Base-by-base conservation (phyloP, 352 stramenopile species). In the Pythium aphanidermatum region DNA sequence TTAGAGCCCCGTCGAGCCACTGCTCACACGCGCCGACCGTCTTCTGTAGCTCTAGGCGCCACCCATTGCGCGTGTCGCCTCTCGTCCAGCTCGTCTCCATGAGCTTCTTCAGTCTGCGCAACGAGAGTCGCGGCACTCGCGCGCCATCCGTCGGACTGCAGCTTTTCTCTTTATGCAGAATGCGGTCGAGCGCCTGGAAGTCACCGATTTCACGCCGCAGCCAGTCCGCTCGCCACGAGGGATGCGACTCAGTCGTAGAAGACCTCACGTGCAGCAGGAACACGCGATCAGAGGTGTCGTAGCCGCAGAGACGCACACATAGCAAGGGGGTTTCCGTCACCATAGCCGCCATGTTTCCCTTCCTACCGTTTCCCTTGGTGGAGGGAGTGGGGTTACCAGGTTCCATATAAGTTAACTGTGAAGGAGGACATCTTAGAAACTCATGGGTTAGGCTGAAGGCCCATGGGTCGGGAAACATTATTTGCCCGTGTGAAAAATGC, bases 11-110 rank as follows among this genome's bases (percentile, higher is more conserved):
- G 38, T 72, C 74, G 27, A 88, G 19, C 79, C 79, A 91, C 32
- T 57, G 34, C 17, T 88, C 70, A 29, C 70, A 83, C 30, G 51
- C 47, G 1, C 23, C 35, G 29, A 83, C 65, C 44, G 68, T 86
- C 62, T 88, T 91, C 54, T 74, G 51, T 10, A 88, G 42, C 55
- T 87, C 74, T 2, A 68, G 4, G 9, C 68, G 65, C 74, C 76
- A 86, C 8, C 79, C 76, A 5, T 56, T 17, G 9, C 59, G 23
- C 2, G 28, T 2, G 47, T 87, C 65, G 23, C 60, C 60, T 21
- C 61, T 60, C 7, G 68, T 43, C 79, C 79, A 91, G 44, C 63
- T 75, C 24, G 20, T 29, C 27, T 48, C 51, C 61, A 68, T 75
- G 9, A 88, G 68, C 21, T 72, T 82, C 35, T 74, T 74, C 30